Base-by-base conservation (phyloP, 2,329 filamentous ascomycete genomes). In the Dactylellina sp. region DNA sequence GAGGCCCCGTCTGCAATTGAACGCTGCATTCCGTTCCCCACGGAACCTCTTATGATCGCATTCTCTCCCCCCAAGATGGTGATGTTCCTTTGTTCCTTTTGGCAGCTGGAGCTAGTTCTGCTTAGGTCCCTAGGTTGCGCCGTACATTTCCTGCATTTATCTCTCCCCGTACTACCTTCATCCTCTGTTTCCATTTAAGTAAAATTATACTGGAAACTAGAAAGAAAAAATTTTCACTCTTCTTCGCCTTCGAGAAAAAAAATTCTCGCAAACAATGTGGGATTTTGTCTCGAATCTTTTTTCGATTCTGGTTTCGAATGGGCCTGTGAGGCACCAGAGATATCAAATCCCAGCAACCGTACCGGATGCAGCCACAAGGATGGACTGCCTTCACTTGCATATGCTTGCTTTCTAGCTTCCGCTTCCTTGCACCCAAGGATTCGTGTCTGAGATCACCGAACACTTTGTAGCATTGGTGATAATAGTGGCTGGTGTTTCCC, bases 311-410 rank as follows among this genome's bases (percentile, higher is more conserved):
- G 60, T 63, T 64, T 59, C 35, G 52, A 64, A 57, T 28, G 20
- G 14, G 39, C 55, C 44, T 22, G 42, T 20, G 32, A 44, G 57
- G 39, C 39, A 56, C 39, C 42, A 62, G 18, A 60, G 53, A 61
- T 49, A 74, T 25, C 46, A 65, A 59, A 74, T 60, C 70, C 70
- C 61, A 74, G 70, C 40, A 59, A 60, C 60, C 47, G 60, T 40
- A 74, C 70, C 61, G 70, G 42, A 74, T 74, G 70, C 70, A 74
- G 70, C 53, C 61, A 52, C 61, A 74, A 66, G 70, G 70, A 74
- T 65, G 52, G 55, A 62, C 61, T 56, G 42, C 53, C 61, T 56
- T 37, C 50, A 62, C 60, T 47, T 74, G 70, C 70, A 65, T 66
- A 65, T 66, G 60, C 70, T 49, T 56, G 64, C 64, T 70, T 46